Evolutionary conservation across 2,329 filamentous ascomycete genomes (phyloP).

Genomic region (Colletotrichum filicis): DNA sequence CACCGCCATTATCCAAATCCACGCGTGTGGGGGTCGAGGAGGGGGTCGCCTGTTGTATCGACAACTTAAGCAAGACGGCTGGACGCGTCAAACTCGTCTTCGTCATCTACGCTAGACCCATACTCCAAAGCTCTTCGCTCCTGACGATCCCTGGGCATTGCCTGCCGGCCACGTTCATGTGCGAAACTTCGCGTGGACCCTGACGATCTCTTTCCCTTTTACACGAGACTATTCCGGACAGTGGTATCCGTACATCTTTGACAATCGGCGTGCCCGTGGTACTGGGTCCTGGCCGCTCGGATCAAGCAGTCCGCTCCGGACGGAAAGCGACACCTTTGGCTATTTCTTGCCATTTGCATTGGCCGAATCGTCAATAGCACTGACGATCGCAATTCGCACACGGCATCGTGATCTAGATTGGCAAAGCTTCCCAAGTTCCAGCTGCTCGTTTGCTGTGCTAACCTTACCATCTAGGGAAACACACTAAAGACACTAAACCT

Average conservation of each 20-base stretch:
- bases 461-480: neutral
- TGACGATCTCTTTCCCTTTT: slow-evolving; percentile 10
- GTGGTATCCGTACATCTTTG: neutral
- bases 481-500: neutral
- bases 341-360: neutral
- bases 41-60: neutral
- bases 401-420: neutral
- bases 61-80: neutral
- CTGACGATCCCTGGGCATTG: slow-evolving; percentile 2
- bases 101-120: neutral
- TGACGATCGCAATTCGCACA: neutral
- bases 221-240: neutral
- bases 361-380: neutral
- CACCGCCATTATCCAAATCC: neutral
- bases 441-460: neutral
- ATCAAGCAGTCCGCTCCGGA: neutral
- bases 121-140: neutral
- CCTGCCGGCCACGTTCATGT: neutral
- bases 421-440: neutral
- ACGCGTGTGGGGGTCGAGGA: neutral
- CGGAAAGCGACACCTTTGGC: neutral
- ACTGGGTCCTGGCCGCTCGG: neutral
- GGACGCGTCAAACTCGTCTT: neutral
- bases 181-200: neutral
- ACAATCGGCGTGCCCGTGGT: neutral